Base-by-base conservation (phyloP, 2,329 filamentous ascomycete species). In the Ophiostoma sp. region DNA sequence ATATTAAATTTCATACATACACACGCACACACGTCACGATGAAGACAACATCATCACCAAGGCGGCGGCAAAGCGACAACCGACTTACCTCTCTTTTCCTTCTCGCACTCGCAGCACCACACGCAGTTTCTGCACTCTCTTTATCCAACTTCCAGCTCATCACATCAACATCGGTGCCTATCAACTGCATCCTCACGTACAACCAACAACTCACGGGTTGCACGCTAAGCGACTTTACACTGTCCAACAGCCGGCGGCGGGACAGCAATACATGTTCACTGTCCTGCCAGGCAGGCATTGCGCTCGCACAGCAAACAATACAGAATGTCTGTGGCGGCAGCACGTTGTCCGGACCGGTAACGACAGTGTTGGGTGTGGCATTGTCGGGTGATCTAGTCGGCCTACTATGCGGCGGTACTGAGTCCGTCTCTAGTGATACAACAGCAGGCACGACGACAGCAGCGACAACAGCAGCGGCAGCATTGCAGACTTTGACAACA, bases 231-330 rank as follows among this genome's bases (percentile, higher is more conserved):
- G 84, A 86, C 76, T 85, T 85, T 33, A 75, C 74, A 7, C 22
- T 50, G 33, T 19, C n/a, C 48, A 50, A 15, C 31, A 25, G 45
- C 69, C 19, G 17, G 28, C 39, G 36, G 22, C 69, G 7, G 19
- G 63, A 72, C 2, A 80, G 79, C 48, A 79, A 75, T 15, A 76
- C 76, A 1, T 86, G 85, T 77, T 85, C 84, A 19, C 50, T 73
- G 3, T 73, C 71, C 3, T 86, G 85, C 75, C 78, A 78, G 55
- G 74, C 75, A 8, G 81, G 92, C 72, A 93, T 98, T 42, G 89
- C 93, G 77, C 86, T 96, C 68, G 90, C 97, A 80, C 90, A 92
- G 68, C 91, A 95, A 77, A 92, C 91, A 42, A 87, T 92, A 50
- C 87, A 88, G 66, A 84, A 87, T 57, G 89, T 92, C 81, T 95